These are phyloP conservation scores for Vicia faba DNA, from an alignment of 306 rosid genomes.

Conservation along the genomic window DNA sequence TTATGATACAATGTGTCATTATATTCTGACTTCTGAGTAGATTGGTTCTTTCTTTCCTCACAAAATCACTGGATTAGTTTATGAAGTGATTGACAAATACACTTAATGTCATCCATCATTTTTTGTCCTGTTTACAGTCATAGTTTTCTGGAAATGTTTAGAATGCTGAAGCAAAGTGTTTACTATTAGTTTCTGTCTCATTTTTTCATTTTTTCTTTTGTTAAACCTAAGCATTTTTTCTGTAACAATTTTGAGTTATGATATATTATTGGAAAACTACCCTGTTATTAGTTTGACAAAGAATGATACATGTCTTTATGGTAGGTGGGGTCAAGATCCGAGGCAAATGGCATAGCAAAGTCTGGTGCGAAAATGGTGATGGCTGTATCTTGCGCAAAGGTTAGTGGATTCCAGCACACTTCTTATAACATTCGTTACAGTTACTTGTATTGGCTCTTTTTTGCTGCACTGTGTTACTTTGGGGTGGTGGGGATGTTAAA, in stretches of 20 bases:
- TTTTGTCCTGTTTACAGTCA: slow-evolving; percentile 12
- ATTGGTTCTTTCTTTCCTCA: slow-evolving; percentile 40
- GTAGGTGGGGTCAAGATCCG: slow-evolving; percentile 95
- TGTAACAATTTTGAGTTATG: slow-evolving; percentile 10
- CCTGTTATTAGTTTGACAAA: slow-evolving; percentile 21
- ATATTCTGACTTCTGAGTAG: slow-evolving; percentile 15
- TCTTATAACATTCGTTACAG: slow-evolving; percentile 6
- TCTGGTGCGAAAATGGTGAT: slow-evolving; percentile 98
- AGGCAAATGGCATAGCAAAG: slow-evolving; percentile 94
- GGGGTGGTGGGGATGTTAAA: neutral
- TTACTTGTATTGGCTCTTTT: slow-evolving; percentile 9
- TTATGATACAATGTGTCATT: slow-evolving; percentile 4
- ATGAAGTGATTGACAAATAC: slow-evolving; percentile 21
- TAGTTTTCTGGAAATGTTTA: slow-evolving; percentile 18
- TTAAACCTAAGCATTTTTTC: slow-evolving; percentile 29
- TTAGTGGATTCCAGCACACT: slow-evolving; percentile 37
- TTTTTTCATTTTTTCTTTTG: neutral
- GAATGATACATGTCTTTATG: slow-evolving; percentile 36
- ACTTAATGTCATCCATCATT: slow-evolving; percentile 24
- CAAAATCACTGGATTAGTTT: slow-evolving; percentile 55
- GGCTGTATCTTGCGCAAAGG: slow-evolving; percentile 99
- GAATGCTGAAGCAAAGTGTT: slow-evolving; percentile 22
- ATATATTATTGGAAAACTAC: neutral
- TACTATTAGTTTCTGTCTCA: neutral
- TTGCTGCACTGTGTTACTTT: neutral